Evolutionary conservation across 805 yeast species (phyloP).

Genomic region (Starmera dryadoides): DNA sequence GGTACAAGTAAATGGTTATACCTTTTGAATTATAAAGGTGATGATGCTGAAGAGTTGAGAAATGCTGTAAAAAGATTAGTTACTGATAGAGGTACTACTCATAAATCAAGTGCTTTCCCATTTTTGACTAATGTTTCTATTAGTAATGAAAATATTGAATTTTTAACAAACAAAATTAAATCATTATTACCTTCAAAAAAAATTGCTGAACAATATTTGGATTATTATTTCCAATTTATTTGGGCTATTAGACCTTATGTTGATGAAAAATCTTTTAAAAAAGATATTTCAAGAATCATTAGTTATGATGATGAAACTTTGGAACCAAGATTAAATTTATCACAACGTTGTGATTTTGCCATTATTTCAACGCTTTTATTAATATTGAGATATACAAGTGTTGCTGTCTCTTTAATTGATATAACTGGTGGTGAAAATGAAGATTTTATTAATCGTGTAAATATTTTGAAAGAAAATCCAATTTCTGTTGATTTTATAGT

Average conservation of each 20-base stretch:
- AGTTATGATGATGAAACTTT: slow-evolving; percentile 27
- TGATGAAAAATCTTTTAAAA: slow-evolving; percentile 29
- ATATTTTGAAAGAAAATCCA: slow-evolving; percentile 23
- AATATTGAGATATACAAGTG: slow-evolving; percentile 31
- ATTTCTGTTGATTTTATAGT: slow-evolving; percentile 28
- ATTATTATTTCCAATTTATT: slow-evolving; percentile 32
- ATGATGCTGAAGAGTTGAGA: slow-evolving; percentile 5
- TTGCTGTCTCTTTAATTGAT: slow-evolving; percentile 22
- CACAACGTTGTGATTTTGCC: slow-evolving; percentile 32
- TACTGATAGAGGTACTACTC: slow-evolving; percentile 4
- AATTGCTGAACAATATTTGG: slow-evolving; percentile 31
- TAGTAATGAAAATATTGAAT: slow-evolving; percentile 17
- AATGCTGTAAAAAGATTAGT: slow-evolving; percentile 4
- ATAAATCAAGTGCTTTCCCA: slow-evolving; percentile 5
- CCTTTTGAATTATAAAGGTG: slow-evolving; percentile 6
- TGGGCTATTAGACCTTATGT: slow-evolving; percentile 40
- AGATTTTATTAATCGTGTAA: slow-evolving; percentile 15
- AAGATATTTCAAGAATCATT: slow-evolving; percentile 23
- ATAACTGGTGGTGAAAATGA: slow-evolving; percentile 8
- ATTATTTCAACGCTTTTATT: slow-evolving; percentile 30
- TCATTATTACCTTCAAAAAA: slow-evolving; percentile 28
- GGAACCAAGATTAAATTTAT: slow-evolving; percentile 22
- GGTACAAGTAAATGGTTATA: slow-evolving; percentile 15
- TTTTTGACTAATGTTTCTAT: slow-evolving; percentile 6
- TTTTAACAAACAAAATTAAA: slow-evolving; percentile 24